These are phyloP conservation scores for Pochonia chlamydosporia DNA, from an alignment of 2,329 filamentous ascomycete genomes.

Conservation along the genomic window DNA sequence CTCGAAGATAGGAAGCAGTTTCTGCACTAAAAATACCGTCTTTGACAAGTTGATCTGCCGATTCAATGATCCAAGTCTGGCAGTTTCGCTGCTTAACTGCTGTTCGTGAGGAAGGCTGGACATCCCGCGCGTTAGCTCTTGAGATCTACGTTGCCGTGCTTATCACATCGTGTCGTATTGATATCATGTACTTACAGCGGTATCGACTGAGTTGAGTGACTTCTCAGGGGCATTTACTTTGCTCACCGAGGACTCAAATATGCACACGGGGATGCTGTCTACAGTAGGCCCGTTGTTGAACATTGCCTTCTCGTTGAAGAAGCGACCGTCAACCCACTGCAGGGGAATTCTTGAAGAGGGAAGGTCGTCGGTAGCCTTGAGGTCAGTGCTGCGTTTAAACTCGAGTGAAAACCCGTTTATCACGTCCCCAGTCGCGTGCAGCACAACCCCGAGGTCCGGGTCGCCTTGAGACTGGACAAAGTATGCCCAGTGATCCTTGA, in stretches of 20 bases:
- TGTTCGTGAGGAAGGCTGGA: constrained; percentile 1
- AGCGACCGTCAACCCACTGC: constrained; percentile 21
- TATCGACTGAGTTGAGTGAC: constrained; percentile 8
- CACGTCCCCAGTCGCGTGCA: constrained; percentile 26
- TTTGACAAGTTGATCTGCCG: constrained; percentile 21
- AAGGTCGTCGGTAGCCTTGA: constrained; percentile 6
- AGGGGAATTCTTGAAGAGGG: constrained; percentile 20
- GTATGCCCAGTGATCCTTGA: constrained; percentile 31
- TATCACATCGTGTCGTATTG: too few relatives aligned
- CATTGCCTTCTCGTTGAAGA: constrained; percentile 20
- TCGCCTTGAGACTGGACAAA: constrained; percentile 16
- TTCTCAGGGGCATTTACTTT: constrained; percentile 14
- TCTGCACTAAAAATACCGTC: constrained; percentile 19
- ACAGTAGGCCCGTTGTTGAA: constrained; percentile 17
- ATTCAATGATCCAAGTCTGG: constrained; percentile 30
- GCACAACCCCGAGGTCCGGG: constrained; percentile 18
- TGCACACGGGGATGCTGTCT: constrained; percentile 17
- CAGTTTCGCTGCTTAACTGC: constrained; percentile 25
- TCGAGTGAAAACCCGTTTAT: constrained; percentile 23
- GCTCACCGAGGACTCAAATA: constrained; percentile 19
- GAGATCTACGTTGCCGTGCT: too few relatives aligned
- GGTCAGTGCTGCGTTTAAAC: constrained; percentile 21
- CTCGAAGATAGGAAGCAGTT: constrained; percentile 19
- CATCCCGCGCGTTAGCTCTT: background rate
- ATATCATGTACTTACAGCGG: constrained; percentile 2